Percentiles rank a stretch among this genome's conserved stretches.
These are phyloP conservation scores for Boletus holoroseus DNA, from an alignment of 1,284 basidiomycete species.

Conservation along the genomic window DNA sequence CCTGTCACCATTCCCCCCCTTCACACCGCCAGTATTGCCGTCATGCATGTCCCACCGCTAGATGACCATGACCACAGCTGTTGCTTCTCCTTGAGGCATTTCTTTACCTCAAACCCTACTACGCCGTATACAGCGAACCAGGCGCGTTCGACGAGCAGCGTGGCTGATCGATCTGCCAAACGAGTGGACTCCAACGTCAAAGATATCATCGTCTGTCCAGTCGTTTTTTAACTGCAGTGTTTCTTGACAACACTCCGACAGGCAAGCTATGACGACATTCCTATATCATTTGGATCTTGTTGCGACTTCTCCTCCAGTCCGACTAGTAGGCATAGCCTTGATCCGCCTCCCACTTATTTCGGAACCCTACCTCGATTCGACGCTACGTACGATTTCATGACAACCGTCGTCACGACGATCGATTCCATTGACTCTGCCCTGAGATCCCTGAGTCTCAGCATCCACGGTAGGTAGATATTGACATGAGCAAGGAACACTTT, in stretches of 20 bases:
- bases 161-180: conserved; percentile 5
- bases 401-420: conserved; percentile 43
- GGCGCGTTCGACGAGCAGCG: neutral
- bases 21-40: neutral
- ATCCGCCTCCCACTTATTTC: conserved; percentile 40
- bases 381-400: conserved; percentile 29
- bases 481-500: neutral
- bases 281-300: conserved; percentile 31
- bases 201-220: conserved; percentile 14
- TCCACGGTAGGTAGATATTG: conserved; percentile 47
- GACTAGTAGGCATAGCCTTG: conserved; percentile 12
- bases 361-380: conserved; percentile 26
- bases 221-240: neutral
- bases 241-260: conserved; percentile 11
- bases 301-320: conserved; percentile 28
- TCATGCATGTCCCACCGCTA: conserved; percentile 25
- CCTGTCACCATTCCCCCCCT: conserved; percentile 5
- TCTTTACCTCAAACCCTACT: conserved; percentile 14
- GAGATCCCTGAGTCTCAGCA: conserved; percentile 50
- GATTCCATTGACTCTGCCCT: conserved; percentile 44
- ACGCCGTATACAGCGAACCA: neutral
- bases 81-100: conserved; percentile 22
- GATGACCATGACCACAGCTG: conserved; percentile 24
- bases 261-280: conserved; percentile 18
- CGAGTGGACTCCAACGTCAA: neutral